phyloP scores from a whole-genome alignment of 805 yeast genomes.

The Monosporozyma aerobia region DNA sequence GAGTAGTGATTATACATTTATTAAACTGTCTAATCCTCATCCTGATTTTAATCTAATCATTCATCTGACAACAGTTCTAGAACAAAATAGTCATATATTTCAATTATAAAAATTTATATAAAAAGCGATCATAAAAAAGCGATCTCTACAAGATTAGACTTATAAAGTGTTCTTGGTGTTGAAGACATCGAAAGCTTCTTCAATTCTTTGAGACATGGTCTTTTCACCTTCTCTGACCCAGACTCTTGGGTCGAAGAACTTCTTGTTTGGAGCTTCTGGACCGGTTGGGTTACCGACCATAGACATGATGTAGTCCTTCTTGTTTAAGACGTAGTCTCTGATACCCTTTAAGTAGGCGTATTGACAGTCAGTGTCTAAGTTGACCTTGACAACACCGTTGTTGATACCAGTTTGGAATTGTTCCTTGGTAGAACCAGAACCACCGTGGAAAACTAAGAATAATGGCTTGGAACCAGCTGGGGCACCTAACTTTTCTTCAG shows the following conservation, averaged over 20 bases:
- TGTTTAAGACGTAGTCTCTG: slow-evolving; percentile 91
- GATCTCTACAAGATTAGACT: slow-evolving; percentile 2
- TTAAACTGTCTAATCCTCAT: too few species aligned
- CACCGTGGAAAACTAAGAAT: slow-evolving; percentile 99
- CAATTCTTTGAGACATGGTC: slow-evolving; percentile 85
- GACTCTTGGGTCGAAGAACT: slow-evolving; percentile 99
- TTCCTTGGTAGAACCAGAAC: slow-evolving; percentile 90
- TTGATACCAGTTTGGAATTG: slow-evolving; percentile 88
- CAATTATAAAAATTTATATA: not conserved
- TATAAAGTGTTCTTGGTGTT: slow-evolving; percentile 61
- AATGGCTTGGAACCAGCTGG: slow-evolving; percentile 53
- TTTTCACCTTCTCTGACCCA: slow-evolving; percentile 99
- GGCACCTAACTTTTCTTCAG: slow-evolving; percentile 55
- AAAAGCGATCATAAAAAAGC: not conserved
- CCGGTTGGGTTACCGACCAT: slow-evolving; percentile 99
- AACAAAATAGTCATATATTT: too few species aligned
- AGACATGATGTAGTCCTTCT: slow-evolving; percentile 85
- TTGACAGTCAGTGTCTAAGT: slow-evolving; percentile 98
- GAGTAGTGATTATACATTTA: too few species aligned
- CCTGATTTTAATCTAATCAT: too few species aligned
- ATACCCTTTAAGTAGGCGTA: slow-evolving; percentile 95
- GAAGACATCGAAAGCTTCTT: slow-evolving; percentile 80
- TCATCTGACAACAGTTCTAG: too few species aligned
- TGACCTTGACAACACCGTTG: slow-evolving; percentile 97
- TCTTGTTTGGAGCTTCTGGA: slow-evolving; percentile 98